Base-by-base conservation (phyloP, 2,329 filamentous ascomycete genomes). In the Penicillium sp. region DNA sequence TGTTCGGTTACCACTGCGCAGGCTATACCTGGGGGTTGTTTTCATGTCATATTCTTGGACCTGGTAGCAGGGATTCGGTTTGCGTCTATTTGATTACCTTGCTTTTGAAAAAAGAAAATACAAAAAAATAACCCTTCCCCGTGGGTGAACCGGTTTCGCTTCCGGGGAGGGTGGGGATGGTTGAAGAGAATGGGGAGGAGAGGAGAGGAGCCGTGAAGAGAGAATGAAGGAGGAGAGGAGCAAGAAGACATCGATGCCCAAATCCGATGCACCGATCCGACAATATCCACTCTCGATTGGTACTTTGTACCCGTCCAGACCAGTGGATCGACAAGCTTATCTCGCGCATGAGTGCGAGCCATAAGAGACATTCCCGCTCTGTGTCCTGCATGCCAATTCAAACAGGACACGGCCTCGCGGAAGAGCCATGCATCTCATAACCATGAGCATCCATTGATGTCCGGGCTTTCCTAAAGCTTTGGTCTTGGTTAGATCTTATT, bases 271-370 rank as follows among this genome's bases (percentile, higher is more conserved):
- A 56, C 58, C 58, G 52, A 50, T 46, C 26, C 31, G 58, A 60
- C 58, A 65, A 63, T 21, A 33, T 58, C 47, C 54, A 58, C 48
- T 47, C 56, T 56, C 56, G 51, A 59, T 22, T 27, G 33, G 22
- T 49, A 11, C 33, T 50, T 35, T 19, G 45, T 10, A 33, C 26
- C 22, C 4, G 19, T 43, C 22, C 51, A 43, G 55, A 50, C 56
- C 58, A 55, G 56, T 52, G 57, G 59, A 58, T 27, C 35, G 57
- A 60, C 49, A 65, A 64, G 57, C 62, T 64, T 62, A 65, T 64
- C 56, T 64, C 60, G 60, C 49, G 22, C 13, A 35, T 43, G 13
- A 43, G 24, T 31, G 43, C 59, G 57, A 57, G 57, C 61, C 55
- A 60, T 59, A 60, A 60, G 61, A 57, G 49, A n/a, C 49, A 56